Base-by-base conservation (phyloP, 2,329 filamentous ascomycete species). In the Coniochaeta sp. region DNA sequence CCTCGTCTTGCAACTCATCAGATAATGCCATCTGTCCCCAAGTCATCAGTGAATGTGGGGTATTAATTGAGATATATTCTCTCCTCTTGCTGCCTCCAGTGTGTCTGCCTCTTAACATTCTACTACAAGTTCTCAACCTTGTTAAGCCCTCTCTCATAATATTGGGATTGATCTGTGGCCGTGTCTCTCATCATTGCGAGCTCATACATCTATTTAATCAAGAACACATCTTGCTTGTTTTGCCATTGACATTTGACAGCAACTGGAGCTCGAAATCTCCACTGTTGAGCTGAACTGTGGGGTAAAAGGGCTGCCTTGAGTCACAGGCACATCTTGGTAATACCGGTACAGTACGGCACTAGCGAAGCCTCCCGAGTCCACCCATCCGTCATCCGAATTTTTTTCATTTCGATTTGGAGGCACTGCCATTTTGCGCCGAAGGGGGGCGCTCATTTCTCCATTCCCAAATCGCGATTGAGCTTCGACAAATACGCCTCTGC, bases 361-460 rank as follows among this genome's bases (percentile, higher is more conserved):
- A 52, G 47, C 22, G 31, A 56, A 34, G 31, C 28, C 31, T 56
- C 56, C 56, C 56, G 56, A 44, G 38, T 58, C 56, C 56, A 58
- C 56, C 56, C 56, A 58, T 58, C 33, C 38, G 38, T 40, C 34
- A 57, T 34, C 56, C 56, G 56, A 58, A 58, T 43, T 58, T 58
- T 58, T 58, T 58, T 58, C 56, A 58, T 58, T 40, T 34, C 54
- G 6, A 34, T 36, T 36, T 38, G 54, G 26, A 55, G 16, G 11
- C 54, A 36, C 28, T 57, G 43, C 12, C 54, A 34, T 36, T 57
- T 14, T 57, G 31, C 54, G 31, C 28, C 31, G 38, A 38, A n/a
- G 34, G 28, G 17, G 31, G 52, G 28, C 24, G 5, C 26, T 31
- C 26, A 26, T 47, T 47, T 47, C 43, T 47, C 43, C 19, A 55